Percentiles rank a stretch among this genome's conserved stretches.
These are phyloP conservation scores for Kondoa malvinella DNA, from an alignment of 768 basidiomycete genomes.

Conservation along the genomic window DNA sequence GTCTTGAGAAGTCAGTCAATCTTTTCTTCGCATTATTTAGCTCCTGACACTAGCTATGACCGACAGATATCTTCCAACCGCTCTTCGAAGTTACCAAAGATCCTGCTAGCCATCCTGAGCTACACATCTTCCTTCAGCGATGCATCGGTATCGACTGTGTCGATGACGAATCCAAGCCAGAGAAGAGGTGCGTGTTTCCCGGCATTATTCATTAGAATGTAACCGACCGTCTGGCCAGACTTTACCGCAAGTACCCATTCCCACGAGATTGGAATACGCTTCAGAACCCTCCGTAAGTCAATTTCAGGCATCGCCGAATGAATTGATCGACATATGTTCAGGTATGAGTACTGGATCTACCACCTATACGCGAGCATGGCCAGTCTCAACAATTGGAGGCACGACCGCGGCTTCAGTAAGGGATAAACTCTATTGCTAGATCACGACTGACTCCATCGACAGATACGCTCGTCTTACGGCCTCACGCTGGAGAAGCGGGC, in stretches of 20 bases:
- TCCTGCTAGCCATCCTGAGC: slow-evolving; percentile 72
- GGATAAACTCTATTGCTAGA: slow-evolving; percentile 15
- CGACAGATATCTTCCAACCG: slow-evolving; percentile 70
- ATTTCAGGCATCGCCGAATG: slow-evolving; percentile 56
- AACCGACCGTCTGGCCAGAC: background rate
- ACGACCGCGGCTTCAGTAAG: slow-evolving; percentile 74
- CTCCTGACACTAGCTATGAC: background rate
- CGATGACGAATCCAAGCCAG: slow-evolving; percentile 90
- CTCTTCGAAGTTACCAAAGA: slow-evolving; percentile 92
- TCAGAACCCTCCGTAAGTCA: slow-evolving; percentile 72
- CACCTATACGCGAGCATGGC: slow-evolving; percentile 97
- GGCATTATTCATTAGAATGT: background rate
- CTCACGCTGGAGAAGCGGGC: slow-evolving; percentile 93
- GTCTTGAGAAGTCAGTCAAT: slow-evolving; percentile 59
- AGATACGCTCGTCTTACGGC: slow-evolving; percentile 94
- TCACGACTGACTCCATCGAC: slow-evolving; percentile 12
- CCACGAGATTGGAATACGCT: slow-evolving; percentile 73
- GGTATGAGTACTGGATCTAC: slow-evolving; percentile 50
- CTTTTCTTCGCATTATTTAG: background rate
- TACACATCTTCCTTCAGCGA: slow-evolving; percentile 86
- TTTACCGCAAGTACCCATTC: slow-evolving; percentile 25
- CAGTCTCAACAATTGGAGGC: slow-evolving; percentile 84
- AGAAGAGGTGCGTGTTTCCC: slow-evolving; percentile 55
- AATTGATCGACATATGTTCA: background rate
- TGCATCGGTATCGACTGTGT: slow-evolving; percentile 97